Evolutionary conservation across 495 filamentous ascomycete genomes (phyloP).

Genomic region (Penicillium lividum): DNA sequence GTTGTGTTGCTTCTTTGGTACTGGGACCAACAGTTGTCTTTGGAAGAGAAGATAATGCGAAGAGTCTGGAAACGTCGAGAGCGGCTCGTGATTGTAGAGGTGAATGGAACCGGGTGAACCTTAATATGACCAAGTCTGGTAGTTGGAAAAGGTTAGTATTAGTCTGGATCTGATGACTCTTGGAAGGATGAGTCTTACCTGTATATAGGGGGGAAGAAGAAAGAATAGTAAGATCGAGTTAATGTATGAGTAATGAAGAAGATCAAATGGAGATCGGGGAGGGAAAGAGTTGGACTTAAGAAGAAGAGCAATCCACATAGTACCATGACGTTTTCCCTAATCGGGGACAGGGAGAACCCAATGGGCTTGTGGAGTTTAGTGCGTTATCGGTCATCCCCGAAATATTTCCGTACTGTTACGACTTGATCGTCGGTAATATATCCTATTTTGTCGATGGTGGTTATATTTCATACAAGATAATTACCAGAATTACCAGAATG

Average conservation of each 20-base stretch:
- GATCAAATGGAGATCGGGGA: conserved; percentile 1
- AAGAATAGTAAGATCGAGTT: not conserved
- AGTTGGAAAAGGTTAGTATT: conserved; percentile 6
- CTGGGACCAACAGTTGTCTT: not conserved
- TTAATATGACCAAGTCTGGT: conserved; percentile 24
- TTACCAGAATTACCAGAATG: not conserved
- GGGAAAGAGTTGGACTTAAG: conserved; percentile 18
- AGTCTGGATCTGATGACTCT: conserved; percentile 28
- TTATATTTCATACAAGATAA: conserved; percentile 6
- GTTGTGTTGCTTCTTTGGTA: not conserved
- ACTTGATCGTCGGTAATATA: not conserved
- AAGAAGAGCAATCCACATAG: conserved; percentile 5
- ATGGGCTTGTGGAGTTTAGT: not conserved
- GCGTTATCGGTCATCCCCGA: conserved; percentile 7
- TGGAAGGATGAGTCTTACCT: conserved; percentile 20
- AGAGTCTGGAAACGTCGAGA: conserved; percentile 43
- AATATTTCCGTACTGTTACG: conserved; percentile 12
- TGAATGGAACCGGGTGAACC: conserved; percentile 20
- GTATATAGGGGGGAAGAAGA: conserved; percentile 4
- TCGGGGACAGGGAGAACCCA: conserved; percentile 5
- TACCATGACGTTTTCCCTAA: conserved; percentile 18
- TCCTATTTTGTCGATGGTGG: conserved; percentile 6
- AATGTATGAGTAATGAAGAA: conserved; percentile 22
- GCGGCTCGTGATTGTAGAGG: conserved; percentile 22
- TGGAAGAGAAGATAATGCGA: conserved; percentile 17